Evolutionary conservation across 345 rosid species (phyloP), one percentile per base, ranked within the genome.

Genomic region (Murraya paniculata): DNA sequence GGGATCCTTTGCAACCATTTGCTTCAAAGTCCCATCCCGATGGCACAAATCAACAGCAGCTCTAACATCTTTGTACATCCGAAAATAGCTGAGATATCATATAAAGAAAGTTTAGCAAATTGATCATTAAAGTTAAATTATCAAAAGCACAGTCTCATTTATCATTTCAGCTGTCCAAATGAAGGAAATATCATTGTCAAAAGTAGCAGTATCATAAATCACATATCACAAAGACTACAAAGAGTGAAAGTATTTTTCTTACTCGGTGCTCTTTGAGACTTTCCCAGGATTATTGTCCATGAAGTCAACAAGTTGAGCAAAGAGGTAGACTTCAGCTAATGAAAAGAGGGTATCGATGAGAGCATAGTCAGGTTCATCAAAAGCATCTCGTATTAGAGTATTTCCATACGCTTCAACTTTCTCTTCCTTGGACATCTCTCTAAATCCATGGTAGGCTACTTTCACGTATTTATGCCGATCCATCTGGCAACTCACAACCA

Each of bases 11-110:
- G 99, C 98, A 82, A 96, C 99, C 99, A 91, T 90, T 86, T 88
- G 94, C 92, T 96, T 96, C 68, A 96, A 80, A 67, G 98, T 96
- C 82, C 98, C 99, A 85, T 96, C 98, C 25, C 98, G 95, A 85
- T 96, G 99, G 82, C 99, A 96, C 90, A 96, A 82, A 83, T 96
- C 99, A 84, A 96, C 99, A 27, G 98, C 98, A 59, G 98, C 93
- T 74, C 99, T 90, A 72, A 94, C 98, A 80, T 94, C 99, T 82
- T 88, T 91, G 81, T 96, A 96, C 94, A 96, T 91, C 10, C 81
- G 87, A 73, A 88, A 84, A 74, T 92, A 96, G 81, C 99, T 96
- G 85, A 61, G 77, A 83, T 62, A 75, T 21, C 78, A 65, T 28
- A 24, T 35, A 73, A 60, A 68, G 66, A 27, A 35, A 18, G 14